phyloP scores from a whole-genome alignment of 257 asterid genomes.

The Galeopsis tetrahit region DNA sequence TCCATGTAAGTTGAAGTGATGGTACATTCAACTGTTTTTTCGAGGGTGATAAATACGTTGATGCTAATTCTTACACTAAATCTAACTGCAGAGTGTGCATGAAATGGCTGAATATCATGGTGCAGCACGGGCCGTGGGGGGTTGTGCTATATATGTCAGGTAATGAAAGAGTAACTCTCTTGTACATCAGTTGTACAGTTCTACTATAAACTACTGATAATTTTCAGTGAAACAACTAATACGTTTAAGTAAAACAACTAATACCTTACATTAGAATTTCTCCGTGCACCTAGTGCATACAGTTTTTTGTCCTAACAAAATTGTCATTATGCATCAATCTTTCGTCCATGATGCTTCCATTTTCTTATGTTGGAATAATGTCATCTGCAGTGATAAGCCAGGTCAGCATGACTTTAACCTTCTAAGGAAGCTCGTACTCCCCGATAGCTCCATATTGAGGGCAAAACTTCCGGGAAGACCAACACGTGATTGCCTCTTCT shows the following conservation, averaged over 20 bases:
- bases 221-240: no score
- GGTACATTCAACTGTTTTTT: neutral
- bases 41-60: neutral
- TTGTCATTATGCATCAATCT: neutral
- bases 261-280: no score
- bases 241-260: no score
- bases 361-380: slow-evolving; percentile 24
- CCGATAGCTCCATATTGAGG: slow-evolving; percentile 83
- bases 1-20: slow-evolving; percentile 64
- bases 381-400: slow-evolving; percentile 76
- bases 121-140: slow-evolving; percentile 95
- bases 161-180: neutral
- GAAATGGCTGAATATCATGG: slow-evolving; percentile 95
- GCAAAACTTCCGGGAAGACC: slow-evolving; percentile 95
- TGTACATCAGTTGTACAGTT: no score
- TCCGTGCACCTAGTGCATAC: no score
- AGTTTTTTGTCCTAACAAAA: neutral
- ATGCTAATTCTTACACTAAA: slow-evolving; percentile 20
- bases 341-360: neutral
- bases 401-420: slow-evolving; percentile 85
- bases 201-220: no score
- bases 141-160: slow-evolving; percentile 94
- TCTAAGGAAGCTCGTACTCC: slow-evolving; percentile 80
- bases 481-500: slow-evolving; percentile 84
- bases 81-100: slow-evolving; percentile 65